phyloP scores from a whole-genome alignment of 208 protist genomes.

The Trichomonas tenax region DNA sequence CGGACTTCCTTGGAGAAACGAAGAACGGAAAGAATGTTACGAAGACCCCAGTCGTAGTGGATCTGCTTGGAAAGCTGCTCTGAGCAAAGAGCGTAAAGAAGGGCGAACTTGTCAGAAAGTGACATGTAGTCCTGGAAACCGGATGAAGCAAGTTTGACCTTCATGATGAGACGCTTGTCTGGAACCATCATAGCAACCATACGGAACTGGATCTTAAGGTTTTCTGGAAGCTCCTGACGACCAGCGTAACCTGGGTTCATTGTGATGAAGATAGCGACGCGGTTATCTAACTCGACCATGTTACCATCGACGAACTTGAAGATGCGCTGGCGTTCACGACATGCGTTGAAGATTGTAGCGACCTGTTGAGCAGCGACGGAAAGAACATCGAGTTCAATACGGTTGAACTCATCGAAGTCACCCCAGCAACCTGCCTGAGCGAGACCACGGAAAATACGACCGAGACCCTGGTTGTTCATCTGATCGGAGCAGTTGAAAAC shows the following conservation, averaged over 20 bases:
- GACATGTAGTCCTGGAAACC: slow-evolving; percentile 52
- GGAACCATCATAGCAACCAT: slow-evolving; percentile 95
- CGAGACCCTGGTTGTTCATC: slow-evolving; percentile 55
- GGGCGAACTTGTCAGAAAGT: slow-evolving; percentile 61
- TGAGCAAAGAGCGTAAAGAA: slow-evolving; percentile 75
- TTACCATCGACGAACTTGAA: slow-evolving; percentile 61
- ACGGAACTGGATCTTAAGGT: slow-evolving; percentile 90
- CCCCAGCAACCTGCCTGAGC: slow-evolving; percentile 64
- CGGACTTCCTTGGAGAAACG: slow-evolving; percentile 36
- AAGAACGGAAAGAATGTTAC: slow-evolving; percentile 91
- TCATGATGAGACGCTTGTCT: slow-evolving; percentile 85
- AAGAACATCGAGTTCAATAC: slow-evolving; percentile 62
- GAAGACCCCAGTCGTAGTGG: slow-evolving; percentile 70
- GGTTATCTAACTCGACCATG: slow-evolving; percentile 42
- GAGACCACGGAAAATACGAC: slow-evolving; percentile 63
- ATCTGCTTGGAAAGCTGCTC: slow-evolving; percentile 89
- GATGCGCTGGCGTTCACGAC: slow-evolving; percentile 31
- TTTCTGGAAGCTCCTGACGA: slow-evolving; percentile 89
- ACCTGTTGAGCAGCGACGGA: slow-evolving; percentile 66
- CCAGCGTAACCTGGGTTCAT: slow-evolving; percentile 94
- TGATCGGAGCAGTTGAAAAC: slow-evolving; percentile 72
- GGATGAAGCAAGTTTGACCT: slow-evolving; percentile 58
- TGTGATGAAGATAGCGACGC: slow-evolving; percentile 85
- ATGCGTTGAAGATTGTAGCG: slow-evolving; percentile 49
- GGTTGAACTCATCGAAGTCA: slow-evolving; percentile 72